Evolutionary conservation across 2,329 filamentous ascomycete species (phyloP).

Genomic region (Alternaria alternata): DNA sequence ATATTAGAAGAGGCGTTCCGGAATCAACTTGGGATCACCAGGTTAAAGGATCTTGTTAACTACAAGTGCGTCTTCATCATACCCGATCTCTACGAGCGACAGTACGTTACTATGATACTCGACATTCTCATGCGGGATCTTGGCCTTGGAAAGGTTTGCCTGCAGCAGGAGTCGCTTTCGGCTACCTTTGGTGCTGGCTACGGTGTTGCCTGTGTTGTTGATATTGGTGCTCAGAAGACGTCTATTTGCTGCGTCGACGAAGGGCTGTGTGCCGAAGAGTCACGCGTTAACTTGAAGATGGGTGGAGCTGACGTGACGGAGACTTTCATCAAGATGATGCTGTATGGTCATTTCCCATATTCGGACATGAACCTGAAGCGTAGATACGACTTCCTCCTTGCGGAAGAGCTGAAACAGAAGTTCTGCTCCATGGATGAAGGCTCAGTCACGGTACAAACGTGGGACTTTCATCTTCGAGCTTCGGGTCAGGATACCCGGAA

Average conservation of each 20-base stretch:
- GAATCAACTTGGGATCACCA: conserved; percentile 79
- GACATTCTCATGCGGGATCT: conserved; percentile 89
- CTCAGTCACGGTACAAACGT: conserved; percentile 86
- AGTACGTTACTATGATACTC: conserved; percentile 84
- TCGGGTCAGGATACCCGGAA: conserved; percentile 89
- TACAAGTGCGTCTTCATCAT: conserved; percentile 98
- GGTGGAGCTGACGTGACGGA: conserved; percentile 93
- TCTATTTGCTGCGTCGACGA: conserved; percentile 97
- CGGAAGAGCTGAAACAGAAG: conserved; percentile 94
- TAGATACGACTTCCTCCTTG: conserved; percentile 90
- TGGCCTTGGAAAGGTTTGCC: conserved; percentile 86
- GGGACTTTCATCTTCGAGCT: conserved; percentile 88
- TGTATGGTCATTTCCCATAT: conserved; percentile 95
- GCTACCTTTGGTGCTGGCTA: conserved; percentile 96
- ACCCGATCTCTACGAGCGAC: conserved; percentile 94
- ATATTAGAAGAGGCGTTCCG: conserved; percentile 87
- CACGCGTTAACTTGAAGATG: conserved; percentile 92
- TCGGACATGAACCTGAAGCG: conserved; percentile 89
- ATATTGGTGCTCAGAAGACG: conserved; percentile 96
- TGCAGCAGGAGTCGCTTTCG: conserved; percentile 95
- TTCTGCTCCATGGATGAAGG: conserved; percentile 91
- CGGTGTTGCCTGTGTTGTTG: conserved; percentile 91
- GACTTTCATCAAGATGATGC: conserved; percentile 96
- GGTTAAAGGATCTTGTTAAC: conserved; percentile 82
- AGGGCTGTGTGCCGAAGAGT: conserved; percentile 93